Percentiles rank a stretch among this genome's conserved stretches.
These are phyloP conservation scores for Aspergillus egyptiacus DNA, from an alignment of 495 filamentous ascomycete genomes.

Conservation along the genomic window DNA sequence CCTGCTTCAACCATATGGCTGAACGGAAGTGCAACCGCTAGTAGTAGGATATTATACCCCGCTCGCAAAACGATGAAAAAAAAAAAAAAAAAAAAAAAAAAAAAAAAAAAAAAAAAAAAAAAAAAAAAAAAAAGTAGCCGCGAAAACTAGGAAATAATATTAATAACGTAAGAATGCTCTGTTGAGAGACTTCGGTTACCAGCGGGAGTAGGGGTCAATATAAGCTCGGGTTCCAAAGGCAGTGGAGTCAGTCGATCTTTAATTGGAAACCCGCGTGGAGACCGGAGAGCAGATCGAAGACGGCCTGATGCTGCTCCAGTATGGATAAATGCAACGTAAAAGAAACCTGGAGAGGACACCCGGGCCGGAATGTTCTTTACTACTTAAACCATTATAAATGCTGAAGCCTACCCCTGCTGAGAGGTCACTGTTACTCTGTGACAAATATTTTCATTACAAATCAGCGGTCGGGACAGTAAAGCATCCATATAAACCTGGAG, in stretches of 20 bases:
- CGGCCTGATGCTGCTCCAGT: constrained; percentile 5
- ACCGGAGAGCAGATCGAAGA: background rate
- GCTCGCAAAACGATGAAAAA: too few relatives aligned
- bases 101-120: too few relatives aligned
- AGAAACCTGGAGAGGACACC: constrained; percentile 7
- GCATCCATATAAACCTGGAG: constrained; percentile 1
- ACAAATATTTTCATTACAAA: constrained; percentile 10
- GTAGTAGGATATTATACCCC: too few relatives aligned
- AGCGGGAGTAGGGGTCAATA: background rate
- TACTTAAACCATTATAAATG: constrained; percentile 3
- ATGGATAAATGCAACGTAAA: constrained; percentile 12
- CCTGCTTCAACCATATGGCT: too few relatives aligned
- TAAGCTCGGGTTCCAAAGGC: background rate
- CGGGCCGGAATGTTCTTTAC: background rate
- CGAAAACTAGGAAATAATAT: too few relatives aligned
- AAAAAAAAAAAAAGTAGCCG: too few relatives aligned
- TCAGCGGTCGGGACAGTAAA: constrained; percentile 2
- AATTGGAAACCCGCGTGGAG: constrained; percentile 10
- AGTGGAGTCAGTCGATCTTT: constrained; percentile 4
- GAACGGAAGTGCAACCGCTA: too few relatives aligned
- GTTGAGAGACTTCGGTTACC: constrained; percentile 9
- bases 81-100: too few relatives aligned
- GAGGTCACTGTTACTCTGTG: background rate
- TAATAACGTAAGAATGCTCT: too few relatives aligned
- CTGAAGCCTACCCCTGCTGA: background rate